Conservation (phyloP, 2,329 filamentous ascomycete genomes). For the Ophiostoma australiae region DNA sequence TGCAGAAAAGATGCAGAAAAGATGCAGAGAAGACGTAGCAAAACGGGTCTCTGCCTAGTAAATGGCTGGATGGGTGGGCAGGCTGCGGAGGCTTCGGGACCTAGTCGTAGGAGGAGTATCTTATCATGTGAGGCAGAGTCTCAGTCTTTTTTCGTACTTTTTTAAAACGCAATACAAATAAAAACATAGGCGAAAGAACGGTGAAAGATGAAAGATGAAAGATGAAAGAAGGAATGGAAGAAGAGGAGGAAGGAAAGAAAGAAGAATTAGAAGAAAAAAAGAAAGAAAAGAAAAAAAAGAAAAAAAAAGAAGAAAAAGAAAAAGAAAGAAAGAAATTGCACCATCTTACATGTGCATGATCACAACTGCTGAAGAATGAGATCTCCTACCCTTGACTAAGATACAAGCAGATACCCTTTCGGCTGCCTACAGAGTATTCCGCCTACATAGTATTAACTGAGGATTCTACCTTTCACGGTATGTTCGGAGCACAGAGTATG, state of each 20-base stretch:
- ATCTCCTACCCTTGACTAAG: not conserved
- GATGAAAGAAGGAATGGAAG: not conserved
- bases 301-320: not conserved
- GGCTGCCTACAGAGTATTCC: too few relatives aligned
- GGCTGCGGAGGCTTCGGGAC: not conserved
- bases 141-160: not conserved
- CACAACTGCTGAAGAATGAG: not conserved
- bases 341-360: slow-evolving; percentile 1
- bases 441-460: not conserved
- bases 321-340: not conserved
- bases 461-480: not conserved
- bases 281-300: not conserved
- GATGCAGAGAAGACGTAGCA: not conserved
- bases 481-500: not conserved
- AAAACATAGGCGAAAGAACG: not conserved
- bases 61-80: not conserved
- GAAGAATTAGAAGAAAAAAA: not conserved
- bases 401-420: too few relatives aligned
- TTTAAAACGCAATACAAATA: not conserved
- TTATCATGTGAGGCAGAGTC: too few relatives aligned
- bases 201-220: not conserved
- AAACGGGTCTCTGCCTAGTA: not conserved
- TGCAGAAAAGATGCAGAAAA: not conserved
- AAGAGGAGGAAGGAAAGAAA: not conserved
- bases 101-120: too few relatives aligned